phyloP scores from a whole-genome alignment of 2,329 filamentous ascomycete species.

The Venturia asperata region DNA sequence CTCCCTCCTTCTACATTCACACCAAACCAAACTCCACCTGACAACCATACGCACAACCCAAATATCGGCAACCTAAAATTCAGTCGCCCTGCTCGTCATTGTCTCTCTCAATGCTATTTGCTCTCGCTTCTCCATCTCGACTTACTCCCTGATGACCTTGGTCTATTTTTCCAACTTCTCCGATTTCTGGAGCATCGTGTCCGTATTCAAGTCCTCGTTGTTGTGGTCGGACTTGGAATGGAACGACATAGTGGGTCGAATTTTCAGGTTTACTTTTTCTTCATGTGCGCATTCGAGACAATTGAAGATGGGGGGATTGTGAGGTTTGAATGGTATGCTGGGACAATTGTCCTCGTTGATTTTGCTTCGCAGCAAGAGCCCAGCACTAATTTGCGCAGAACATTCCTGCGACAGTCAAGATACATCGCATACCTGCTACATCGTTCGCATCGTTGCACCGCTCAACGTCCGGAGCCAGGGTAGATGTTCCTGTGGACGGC shows the following conservation, averaged over 20 bases:
- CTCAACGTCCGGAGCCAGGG: too few species aligned
- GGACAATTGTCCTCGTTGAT: not conserved
- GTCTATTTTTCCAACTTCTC: not conserved
- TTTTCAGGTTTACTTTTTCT: not conserved
- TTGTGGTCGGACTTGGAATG: not conserved
- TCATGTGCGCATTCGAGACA: slow-evolving; percentile 6
- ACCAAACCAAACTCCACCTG: not conserved
- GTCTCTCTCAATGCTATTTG: not conserved
- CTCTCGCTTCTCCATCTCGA: not conserved
- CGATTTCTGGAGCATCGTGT: not conserved
- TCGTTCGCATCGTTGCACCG: too few species aligned
- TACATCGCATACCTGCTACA: too few species aligned
- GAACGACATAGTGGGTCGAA: not conserved
- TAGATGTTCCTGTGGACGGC: too few species aligned
- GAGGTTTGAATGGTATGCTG: not conserved
- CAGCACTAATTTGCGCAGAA: too few species aligned
- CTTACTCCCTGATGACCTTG: not conserved
- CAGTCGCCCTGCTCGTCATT: not conserved
- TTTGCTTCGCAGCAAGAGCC: not conserved
- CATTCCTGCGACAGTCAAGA: too few species aligned
- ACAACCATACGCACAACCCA: not conserved
- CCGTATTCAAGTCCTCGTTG: not conserved
- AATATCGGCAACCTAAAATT: not conserved
- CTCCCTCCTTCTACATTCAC: not conserved
- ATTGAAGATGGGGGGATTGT: not conserved